These are phyloP conservation scores for Thyridium curvatum DNA, from an alignment of 2,329 filamentous ascomycete genomes.

Conservation along the genomic window DNA sequence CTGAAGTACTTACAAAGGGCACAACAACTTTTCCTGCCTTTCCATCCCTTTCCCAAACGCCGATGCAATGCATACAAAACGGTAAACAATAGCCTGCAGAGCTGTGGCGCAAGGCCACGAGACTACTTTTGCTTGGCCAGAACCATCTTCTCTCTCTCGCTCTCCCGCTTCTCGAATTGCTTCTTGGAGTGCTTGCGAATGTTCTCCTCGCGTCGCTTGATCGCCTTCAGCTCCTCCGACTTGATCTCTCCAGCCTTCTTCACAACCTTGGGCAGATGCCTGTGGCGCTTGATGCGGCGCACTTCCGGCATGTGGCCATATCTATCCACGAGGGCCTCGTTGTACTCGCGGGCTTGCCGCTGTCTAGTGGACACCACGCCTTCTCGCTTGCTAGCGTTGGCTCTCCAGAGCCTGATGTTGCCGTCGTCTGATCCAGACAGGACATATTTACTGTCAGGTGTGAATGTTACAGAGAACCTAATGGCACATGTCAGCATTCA, in stretches of 20 bases:
- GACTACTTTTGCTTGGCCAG: conserved; percentile 54
- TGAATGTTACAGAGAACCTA: conserved; percentile 49
- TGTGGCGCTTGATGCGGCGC: conserved; percentile 79
- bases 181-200: conserved; percentile 87
- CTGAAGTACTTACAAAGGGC: no score
- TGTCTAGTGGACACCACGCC: conserved; percentile 81
- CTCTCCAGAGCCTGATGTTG: conserved; percentile 78
- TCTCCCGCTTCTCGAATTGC: conserved; percentile 55
- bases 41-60: no score
- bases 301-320: conserved; percentile 98
- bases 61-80: no score
- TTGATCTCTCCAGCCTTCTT: conserved; percentile 98
- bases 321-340: conserved; percentile 72
- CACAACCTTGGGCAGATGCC: conserved; percentile 84
- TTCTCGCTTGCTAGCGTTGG: conserved; percentile 73
- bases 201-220: conserved; percentile 92
- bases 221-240: conserved; percentile 74
- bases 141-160: conserved; percentile 81
- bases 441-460: conserved; percentile 83
- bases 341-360: conserved; percentile 85
- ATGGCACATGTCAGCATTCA: not conserved
- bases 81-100: conserved; percentile 2
- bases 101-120: no score
- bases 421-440: conserved; percentile 91
- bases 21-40: no score